A percentile compares a stretch with the other conserved stretches of the same genome.
phyloP scores from a whole-genome alignment of 148 eudicot species.

The Rhododendron ovatum region DNA sequence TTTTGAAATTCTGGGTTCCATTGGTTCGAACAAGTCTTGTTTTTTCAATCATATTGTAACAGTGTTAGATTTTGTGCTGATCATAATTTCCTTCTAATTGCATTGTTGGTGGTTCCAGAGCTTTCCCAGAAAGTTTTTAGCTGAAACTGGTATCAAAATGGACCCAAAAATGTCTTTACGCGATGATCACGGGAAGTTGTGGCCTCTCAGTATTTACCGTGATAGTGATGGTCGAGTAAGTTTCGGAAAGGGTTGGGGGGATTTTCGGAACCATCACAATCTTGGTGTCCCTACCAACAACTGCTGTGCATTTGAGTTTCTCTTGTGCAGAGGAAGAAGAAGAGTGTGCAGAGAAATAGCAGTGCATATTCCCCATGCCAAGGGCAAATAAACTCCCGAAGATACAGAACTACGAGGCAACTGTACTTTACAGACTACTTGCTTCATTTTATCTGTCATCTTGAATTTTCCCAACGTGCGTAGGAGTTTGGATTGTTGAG shows the following conservation, averaged over 20 bases:
- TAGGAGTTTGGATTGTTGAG: background rate
- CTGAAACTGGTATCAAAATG: background rate
- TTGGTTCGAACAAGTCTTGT: background rate
- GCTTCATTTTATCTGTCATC: background rate
- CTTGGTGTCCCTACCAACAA: background rate
- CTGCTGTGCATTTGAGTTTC: background rate
- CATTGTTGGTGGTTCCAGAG: background rate
- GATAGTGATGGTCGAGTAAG: background rate
- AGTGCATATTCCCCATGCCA: background rate
- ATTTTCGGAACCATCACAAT: conserved; percentile 3
- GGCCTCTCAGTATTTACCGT: background rate
- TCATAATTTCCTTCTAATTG: background rate
- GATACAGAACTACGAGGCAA: background rate
- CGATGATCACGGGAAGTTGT: conserved; percentile 1
- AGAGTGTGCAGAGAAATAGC: conserved; percentile 7
- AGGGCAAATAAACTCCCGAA: background rate
- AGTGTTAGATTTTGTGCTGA: background rate
- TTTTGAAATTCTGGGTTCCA: background rate
- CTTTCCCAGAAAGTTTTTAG: background rate
- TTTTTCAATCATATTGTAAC: background rate
- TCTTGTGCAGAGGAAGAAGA: background rate
- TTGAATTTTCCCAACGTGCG: background rate
- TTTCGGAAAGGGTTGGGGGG: background rate
- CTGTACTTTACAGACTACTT: background rate
- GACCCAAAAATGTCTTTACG: background rate